Evolutionary conservation across 176 grass and related monocot genomes (phyloP).

Genomic region (Lolium perenne): DNA sequence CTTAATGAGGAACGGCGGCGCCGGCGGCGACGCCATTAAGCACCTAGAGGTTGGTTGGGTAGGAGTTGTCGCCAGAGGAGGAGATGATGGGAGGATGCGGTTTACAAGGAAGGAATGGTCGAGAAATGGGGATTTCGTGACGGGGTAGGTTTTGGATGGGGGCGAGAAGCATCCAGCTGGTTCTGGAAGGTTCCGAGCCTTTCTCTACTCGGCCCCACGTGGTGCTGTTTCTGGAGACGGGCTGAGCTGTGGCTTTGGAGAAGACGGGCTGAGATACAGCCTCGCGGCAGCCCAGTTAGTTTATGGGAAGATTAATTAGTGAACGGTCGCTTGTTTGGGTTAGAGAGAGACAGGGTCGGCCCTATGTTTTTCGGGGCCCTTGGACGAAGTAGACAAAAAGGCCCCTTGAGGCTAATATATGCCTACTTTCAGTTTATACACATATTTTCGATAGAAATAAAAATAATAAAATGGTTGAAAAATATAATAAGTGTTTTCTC

Average conservation of each 20-base stretch:
- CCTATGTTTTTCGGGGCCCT: too few relatives aligned
- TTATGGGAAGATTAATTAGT: neutral
- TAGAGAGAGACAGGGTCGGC: too few relatives aligned
- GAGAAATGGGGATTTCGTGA: conserved; percentile 36
- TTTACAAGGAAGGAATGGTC: conserved; percentile 14
- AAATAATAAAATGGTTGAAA: too few relatives aligned
- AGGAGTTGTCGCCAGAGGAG: neutral
- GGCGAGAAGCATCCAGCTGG: conserved; percentile 57
- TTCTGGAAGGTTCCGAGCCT: conserved; percentile 59
- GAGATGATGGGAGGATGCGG: neutral
- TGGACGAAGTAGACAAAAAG: too few relatives aligned
- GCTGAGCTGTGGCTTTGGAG: neutral
- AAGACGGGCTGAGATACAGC: neutral
- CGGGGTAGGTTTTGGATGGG: conserved; percentile 15
- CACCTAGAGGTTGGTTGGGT: too few relatives aligned
- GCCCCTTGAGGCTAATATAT: too few relatives aligned
- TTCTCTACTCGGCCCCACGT: conserved; percentile 22
- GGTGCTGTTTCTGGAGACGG: conserved; percentile 39
- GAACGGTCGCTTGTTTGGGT: too few relatives aligned
- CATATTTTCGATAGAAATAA: too few relatives aligned
- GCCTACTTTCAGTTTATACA: too few relatives aligned
- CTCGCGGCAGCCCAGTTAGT: neutral
- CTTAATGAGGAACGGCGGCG: conserved; percentile 77
- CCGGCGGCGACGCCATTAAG: conserved; percentile 50
- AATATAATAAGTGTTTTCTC: too few relatives aligned